Percentiles rank a stretch among this genome's conserved stretches.
These are phyloP conservation scores for Trametes cingulata DNA, from an alignment of 768 basidiomycete genomes.

Conservation along the genomic window DNA sequence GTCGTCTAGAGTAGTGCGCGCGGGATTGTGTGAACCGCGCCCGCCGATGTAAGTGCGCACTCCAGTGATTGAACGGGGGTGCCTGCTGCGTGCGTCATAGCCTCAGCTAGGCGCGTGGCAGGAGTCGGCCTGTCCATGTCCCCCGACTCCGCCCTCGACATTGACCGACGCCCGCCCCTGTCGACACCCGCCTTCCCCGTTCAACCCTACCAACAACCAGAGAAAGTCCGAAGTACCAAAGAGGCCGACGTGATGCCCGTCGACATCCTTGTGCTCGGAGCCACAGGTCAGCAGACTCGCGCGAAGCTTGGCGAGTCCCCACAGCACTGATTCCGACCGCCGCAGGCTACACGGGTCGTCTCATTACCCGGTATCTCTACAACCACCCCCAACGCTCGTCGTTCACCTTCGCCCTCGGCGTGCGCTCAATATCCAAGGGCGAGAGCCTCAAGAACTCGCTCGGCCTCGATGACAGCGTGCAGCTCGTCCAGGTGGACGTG, in stretches of 20 bases:
- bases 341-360: slow-evolving; percentile 66
- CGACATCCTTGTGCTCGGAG: slow-evolving; percentile 72
- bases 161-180: neutral
- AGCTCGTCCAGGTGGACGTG: slow-evolving; percentile 59
- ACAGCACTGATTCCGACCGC: neutral
- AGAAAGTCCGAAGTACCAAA: neutral
- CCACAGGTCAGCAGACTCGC: slow-evolving; percentile 47
- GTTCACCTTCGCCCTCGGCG: slow-evolving; percentile 72
- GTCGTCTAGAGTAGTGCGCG: too few relatives aligned
- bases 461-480: slow-evolving; percentile 43
- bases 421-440: slow-evolving; percentile 66
- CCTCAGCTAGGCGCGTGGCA: too few relatives aligned
- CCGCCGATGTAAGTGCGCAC: too few relatives aligned
- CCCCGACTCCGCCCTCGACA: too few relatives aligned
- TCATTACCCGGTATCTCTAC: slow-evolving; percentile 67
- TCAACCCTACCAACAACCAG: neutral
- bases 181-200: neutral
- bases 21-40: too few relatives aligned
- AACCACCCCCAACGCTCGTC: slow-evolving; percentile 55
- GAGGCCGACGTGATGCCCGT: slow-evolving; percentile 32
- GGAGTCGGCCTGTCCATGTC: too few relatives aligned
- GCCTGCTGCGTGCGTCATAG: too few relatives aligned
- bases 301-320: neutral
- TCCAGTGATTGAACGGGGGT: too few relatives aligned
- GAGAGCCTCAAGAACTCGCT: slow-evolving; percentile 50